A percentile compares a stretch with the other conserved stretches of the same genome.
Conservation (phyloP, 2,329 filamentous ascomycete species). For the Boeremia exigua region DNA sequence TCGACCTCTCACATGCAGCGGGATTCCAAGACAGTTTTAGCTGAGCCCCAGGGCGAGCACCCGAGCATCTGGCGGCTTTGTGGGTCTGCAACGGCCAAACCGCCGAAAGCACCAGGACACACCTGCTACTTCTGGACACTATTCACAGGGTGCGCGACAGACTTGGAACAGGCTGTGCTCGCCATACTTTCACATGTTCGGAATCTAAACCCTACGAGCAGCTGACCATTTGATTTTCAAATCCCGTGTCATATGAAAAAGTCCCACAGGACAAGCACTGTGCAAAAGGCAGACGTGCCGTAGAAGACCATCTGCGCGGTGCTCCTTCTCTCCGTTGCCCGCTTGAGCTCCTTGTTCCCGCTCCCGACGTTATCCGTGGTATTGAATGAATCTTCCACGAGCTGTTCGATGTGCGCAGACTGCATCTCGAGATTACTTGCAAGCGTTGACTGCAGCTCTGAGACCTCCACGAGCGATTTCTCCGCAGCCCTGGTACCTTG, state of each 20-base stretch:
- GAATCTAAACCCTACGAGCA: slow-evolving; percentile 6
- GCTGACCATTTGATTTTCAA: not conserved
- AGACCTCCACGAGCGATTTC: slow-evolving; percentile 89
- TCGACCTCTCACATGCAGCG: slow-evolving; percentile 33
- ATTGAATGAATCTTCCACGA: slow-evolving; percentile 80
- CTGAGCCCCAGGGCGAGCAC: slow-evolving; percentile 4
- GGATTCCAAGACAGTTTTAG: slow-evolving; percentile 8
- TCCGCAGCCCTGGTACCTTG: slow-evolving; percentile 72
- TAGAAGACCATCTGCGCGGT: slow-evolving; percentile 58
- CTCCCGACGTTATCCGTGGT: slow-evolving; percentile 86
- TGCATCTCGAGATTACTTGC: slow-evolving; percentile 85
- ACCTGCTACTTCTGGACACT: slow-evolving; percentile 26
- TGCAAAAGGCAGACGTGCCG: slow-evolving; percentile 54
- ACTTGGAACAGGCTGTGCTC: slow-evolving; percentile 11
- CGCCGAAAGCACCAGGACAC: slow-evolving; percentile 22
- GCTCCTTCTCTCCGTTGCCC: slow-evolving; percentile 67
- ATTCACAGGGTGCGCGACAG: slow-evolving; percentile 20
- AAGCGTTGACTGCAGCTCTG: slow-evolving; percentile 87
- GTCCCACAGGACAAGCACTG: slow-evolving; percentile 57
- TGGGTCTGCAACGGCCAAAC: slow-evolving; percentile 24
- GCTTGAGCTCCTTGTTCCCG: slow-evolving; percentile 90
- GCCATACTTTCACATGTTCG: slow-evolving; percentile 18
- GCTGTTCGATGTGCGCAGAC: slow-evolving; percentile 84
- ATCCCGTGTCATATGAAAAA: slow-evolving; percentile 50
- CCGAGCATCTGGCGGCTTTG: slow-evolving; percentile 16